Evolutionary conservation across 2,329 filamentous ascomycete genomes (phyloP), one percentile per base, ranked within the genome.

Genomic region (Alternaria solani): DNA sequence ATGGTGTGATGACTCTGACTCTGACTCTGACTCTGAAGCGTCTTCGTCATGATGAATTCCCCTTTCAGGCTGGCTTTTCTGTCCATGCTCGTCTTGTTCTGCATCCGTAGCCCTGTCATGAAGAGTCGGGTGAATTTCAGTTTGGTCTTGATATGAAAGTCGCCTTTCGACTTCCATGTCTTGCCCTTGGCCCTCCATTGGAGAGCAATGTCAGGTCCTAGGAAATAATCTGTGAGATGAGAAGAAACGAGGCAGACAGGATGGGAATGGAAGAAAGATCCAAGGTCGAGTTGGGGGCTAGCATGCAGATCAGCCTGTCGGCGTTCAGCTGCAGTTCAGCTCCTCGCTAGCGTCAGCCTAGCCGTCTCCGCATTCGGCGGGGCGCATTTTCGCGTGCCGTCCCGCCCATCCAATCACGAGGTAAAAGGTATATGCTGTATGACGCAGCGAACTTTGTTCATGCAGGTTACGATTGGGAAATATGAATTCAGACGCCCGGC

Each of bases 401-500:
- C 28, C 44, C 44, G 36, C 28, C 9, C 28, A 7, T 30, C 28
- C 28, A 30, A 30, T 34, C 32, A 34, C 32, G 12, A 16, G 11
- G 32, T 16, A 34, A 12, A 34, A 34, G 32, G 32, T 16, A 12
- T 34, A 16, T 14, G 12, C 12, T 16, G 32, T 34, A 16, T 14
- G 32, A 34, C 14, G 32, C 32, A 14, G 32, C 11, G 14, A 34
- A 34, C 32, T 34, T 34, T 5, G 4, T 11, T 34, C 11, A 34
- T 6, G 14, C 34, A 38, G 6, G 34, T 38, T 8, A 7, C 16
- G 34, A 53, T 5, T 46, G 47, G 20, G 9, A 38, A n/a, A 58
- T 47, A 23, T 34, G 42, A 54, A 58, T 58, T 58, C 26, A 51
- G 54, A 18, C 59, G 49, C 49, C 28, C 38, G 9, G 52, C 44